Percentiles rank a stretch among this genome's conserved stretches.
Conservation (phyloP, 371 early-diverging fungal genomes). For the Mortierella sp. region DNA sequence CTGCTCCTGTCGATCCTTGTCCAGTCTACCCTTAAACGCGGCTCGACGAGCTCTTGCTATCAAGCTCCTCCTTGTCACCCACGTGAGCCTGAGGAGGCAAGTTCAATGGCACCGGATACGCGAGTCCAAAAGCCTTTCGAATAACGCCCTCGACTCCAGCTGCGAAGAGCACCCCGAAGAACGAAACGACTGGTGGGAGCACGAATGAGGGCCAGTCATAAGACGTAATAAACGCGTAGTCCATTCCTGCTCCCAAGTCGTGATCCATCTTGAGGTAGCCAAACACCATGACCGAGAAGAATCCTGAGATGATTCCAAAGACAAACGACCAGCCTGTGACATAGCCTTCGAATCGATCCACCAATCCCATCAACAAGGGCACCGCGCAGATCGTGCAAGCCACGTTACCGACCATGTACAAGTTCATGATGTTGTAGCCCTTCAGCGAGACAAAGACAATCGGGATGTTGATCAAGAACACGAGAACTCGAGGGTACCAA, state of each 20-base stretch:
- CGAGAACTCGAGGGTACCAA: conserved; percentile 57
- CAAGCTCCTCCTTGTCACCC: conserved; percentile 1
- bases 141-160: conserved; percentile 46
- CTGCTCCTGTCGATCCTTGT: too few relatives aligned
- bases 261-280: conserved; percentile 54
- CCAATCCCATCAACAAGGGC: conserved; percentile 64
- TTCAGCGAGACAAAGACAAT: conserved; percentile 56
- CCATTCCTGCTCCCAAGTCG: conserved; percentile 49
- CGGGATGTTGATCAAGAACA: conserved; percentile 66
- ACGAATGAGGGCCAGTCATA: conserved; percentile 62
- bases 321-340: conserved; percentile 54
- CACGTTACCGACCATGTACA: conserved; percentile 67
- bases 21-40: too few relatives aligned
- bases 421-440: conserved; percentile 56
- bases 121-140: conserved; percentile 47
- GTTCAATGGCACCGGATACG: conserved; percentile 43
- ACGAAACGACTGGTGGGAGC: conserved; percentile 54
- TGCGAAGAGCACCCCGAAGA: conserved; percentile 54
- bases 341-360: conserved; percentile 48
- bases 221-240: conserved; percentile 49
- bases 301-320: conserved; percentile 58
- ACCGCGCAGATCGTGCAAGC: conserved; percentile 59
- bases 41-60: conserved; percentile 10
- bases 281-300: conserved; percentile 58
- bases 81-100: conserved; percentile 21